These are phyloP conservation scores for Auriscalpium vulgare DNA, from an alignment of 768 basidiomycete species.

Conservation along the genomic window DNA sequence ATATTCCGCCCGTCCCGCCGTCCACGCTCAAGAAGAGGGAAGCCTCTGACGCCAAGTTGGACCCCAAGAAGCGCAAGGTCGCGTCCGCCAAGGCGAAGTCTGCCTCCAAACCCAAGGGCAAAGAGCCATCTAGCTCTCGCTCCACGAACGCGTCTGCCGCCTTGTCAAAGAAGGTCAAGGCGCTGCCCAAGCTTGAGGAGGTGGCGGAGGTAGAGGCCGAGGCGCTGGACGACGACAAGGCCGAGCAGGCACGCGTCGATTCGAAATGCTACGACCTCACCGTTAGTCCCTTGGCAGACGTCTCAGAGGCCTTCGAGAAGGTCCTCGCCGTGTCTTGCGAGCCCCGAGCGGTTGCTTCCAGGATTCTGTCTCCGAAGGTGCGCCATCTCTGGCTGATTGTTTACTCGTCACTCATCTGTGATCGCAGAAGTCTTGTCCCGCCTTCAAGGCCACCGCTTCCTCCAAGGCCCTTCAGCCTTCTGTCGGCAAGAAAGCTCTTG, in stretches of 20 bases:
- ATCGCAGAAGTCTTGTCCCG: neutral
- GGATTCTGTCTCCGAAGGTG: constrained; percentile 9
- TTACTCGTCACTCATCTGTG: neutral
- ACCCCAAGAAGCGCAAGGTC: constrained; percentile 58
- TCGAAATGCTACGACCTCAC: constrained; percentile 77
- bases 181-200: constrained; percentile 31
- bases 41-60: constrained; percentile 32
- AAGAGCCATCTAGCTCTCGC: constrained; percentile 10
- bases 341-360: neutral
- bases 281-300: constrained; percentile 70
- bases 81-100: constrained; percentile 19
- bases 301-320: constrained; percentile 57
- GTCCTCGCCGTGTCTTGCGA: constrained; percentile 14
- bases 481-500: neutral
- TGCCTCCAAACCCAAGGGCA: neutral
- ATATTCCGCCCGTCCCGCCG: constrained; percentile 19
- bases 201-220: constrained; percentile 58
- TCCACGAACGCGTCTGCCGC: neutral
- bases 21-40: constrained; percentile 37
- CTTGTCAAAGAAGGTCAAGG: neutral
- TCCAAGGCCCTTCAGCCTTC: neutral
- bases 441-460: constrained; percentile 7
- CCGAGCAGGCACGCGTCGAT: constrained; percentile 50
- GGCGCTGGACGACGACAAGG: constrained; percentile 31
- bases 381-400: neutral